Percentiles rank a stretch among this genome's conserved stretches.
Conservation (phyloP, 2,329 filamentous ascomycete genomes). For the Cladophialophora bantiana region DNA sequence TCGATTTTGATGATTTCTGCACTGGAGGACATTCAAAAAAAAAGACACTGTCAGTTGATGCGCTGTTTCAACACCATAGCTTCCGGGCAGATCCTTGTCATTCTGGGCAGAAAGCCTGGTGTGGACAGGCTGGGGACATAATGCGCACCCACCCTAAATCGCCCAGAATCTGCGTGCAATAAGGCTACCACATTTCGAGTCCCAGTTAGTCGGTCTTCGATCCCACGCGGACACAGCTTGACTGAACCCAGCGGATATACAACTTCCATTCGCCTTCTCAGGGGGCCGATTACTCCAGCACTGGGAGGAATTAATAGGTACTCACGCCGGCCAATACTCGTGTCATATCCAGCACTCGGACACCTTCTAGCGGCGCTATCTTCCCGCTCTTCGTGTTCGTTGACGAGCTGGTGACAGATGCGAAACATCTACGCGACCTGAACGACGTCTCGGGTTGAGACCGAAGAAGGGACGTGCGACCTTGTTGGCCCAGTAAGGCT, state of each 20-base stretch:
- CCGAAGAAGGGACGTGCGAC: not conserved
- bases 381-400: conserved; percentile 3
- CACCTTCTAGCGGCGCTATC: conserved; percentile 74
- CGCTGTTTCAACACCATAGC: no score
- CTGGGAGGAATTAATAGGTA: conserved; percentile 34
- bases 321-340: conserved; percentile 90
- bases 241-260: not conserved
- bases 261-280: not conserved
- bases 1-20: conserved; percentile 98
- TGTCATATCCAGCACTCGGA: conserved; percentile 94
- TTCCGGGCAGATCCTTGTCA: no score
- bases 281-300: not conserved
- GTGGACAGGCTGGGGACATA: not conserved
- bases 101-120: no score
- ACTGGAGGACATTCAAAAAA: conserved; percentile 55
- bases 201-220: conserved; percentile 6
- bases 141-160: conserved; percentile 80
- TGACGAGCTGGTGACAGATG: not conserved
- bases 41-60: conserved; percentile 10
- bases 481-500: not conserved
- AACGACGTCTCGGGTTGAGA: not conserved
- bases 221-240: not conserved
- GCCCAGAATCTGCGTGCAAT: conserved; percentile 95
- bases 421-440: not conserved
- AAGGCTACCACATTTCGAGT: conserved; percentile 67